These are phyloP conservation scores for Neofusicoccum sp. DNA, from an alignment of 2,329 filamentous ascomycete genomes.

Conservation along the genomic window DNA sequence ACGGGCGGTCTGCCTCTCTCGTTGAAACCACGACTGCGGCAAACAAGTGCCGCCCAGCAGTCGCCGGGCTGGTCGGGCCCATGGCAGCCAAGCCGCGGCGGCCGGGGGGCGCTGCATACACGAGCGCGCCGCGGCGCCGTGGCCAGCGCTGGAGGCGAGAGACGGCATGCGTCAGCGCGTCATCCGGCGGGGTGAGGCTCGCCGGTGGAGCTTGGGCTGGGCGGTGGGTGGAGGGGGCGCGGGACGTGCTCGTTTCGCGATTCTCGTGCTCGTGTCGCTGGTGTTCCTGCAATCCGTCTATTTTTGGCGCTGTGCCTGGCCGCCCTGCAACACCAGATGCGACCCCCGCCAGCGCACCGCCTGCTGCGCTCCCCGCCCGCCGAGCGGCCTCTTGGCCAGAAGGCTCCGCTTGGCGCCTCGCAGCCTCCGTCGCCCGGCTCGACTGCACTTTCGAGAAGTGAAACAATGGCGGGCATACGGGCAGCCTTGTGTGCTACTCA, in stretches of 20 bases:
- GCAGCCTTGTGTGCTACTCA: not conserved
- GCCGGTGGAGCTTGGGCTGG: not conserved
- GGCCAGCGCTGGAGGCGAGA: not conserved
- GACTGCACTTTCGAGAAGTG: slow-evolving; percentile 7
- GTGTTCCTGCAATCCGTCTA: slow-evolving; percentile 12
- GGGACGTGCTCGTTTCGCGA: slow-evolving; percentile 3
- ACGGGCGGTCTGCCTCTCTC: not conserved
- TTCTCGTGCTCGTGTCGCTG: slow-evolving; percentile 2
- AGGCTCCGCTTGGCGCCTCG: not conserved
- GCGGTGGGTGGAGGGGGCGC: not conserved
- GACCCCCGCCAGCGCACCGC: not conserved
- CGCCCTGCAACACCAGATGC: slow-evolving; percentile 5
- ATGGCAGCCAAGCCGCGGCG: not conserved
- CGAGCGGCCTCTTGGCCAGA: not conserved
- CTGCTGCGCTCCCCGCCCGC: slow-evolving; percentile 2
- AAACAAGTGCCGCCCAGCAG: not conserved
- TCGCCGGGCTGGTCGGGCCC: not conserved
- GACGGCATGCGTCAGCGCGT: not conserved
- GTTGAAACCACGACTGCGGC: slow-evolving; percentile 9
- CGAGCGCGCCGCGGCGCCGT: not conserved
- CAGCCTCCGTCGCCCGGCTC: not conserved
- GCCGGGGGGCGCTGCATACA: slow-evolving; percentile 7
- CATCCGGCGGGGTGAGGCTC: not conserved
- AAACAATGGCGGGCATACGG: slow-evolving; percentile 2
- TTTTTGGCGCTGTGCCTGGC: slow-evolving; percentile 7